A percentile compares a stretch with the other conserved stretches of the same genome.
Conservation (phyloP, 2,329 filamentous ascomycete species). For the Emergomyces orientalis region DNA sequence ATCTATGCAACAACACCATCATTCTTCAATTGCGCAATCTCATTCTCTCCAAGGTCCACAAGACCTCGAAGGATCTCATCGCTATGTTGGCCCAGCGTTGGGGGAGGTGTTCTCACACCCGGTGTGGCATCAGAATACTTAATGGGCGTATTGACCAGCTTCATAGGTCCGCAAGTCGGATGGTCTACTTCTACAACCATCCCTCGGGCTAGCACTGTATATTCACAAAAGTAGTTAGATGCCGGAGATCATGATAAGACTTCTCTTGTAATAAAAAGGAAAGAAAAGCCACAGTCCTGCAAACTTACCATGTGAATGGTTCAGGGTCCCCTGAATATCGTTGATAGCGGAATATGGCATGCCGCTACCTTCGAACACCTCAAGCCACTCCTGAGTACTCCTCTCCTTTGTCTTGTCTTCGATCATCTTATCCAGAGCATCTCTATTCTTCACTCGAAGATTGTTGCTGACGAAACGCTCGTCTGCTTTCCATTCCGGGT, state of each 20-base stretch:
- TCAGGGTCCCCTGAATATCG: slow-evolving; percentile 74
- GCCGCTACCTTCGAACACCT: slow-evolving; percentile 76
- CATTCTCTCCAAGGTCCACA: slow-evolving; percentile 49
- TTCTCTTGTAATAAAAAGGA: background rate
- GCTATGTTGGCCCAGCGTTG: slow-evolving; percentile 79
- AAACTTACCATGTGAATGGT: slow-evolving; percentile 66
- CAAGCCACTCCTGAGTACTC: slow-evolving; percentile 82
- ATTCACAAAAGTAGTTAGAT: background rate
- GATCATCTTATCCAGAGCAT: slow-evolving; percentile 67
- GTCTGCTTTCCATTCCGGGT: slow-evolving; percentile 51
- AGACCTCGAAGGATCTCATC: slow-evolving; percentile 61
- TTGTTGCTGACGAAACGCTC: slow-evolving; percentile 50
- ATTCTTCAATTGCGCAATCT: slow-evolving; percentile 54
- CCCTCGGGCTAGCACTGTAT: slow-evolving; percentile 56
- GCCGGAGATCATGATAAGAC: slow-evolving; percentile 1
- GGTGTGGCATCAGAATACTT: slow-evolving; percentile 83
- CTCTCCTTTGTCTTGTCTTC: slow-evolving; percentile 63
- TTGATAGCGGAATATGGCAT: slow-evolving; percentile 95
- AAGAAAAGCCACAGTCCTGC: background rate
- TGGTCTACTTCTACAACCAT: slow-evolving; percentile 92
- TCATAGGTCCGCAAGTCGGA: slow-evolving; percentile 69
- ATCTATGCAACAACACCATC: slow-evolving; percentile 56
- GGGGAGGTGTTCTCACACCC: slow-evolving; percentile 66
- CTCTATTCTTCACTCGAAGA: slow-evolving; percentile 56
- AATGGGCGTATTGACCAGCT: slow-evolving; percentile 85